These are phyloP conservation scores for Cajanus cajan DNA, from an alignment of 306 rosid species.

Conservation along the genomic window DNA sequence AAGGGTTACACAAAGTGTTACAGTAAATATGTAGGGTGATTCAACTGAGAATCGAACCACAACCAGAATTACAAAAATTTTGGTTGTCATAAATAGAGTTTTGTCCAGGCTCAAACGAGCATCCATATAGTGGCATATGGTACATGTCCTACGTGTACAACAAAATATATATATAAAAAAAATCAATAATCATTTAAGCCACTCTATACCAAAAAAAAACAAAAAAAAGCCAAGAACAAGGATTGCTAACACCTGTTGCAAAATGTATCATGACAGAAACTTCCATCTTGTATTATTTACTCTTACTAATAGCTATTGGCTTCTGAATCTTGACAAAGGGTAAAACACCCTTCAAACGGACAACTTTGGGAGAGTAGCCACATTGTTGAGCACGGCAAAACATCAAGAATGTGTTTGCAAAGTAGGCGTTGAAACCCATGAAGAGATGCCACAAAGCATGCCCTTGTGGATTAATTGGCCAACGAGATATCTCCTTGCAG, in stretches of 20 bases:
- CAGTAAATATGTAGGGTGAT: slow-evolving; percentile 16
- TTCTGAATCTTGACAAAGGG: slow-evolving; percentile 81
- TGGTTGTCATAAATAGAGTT: slow-evolving; percentile 24
- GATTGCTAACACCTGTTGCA: slow-evolving; percentile 14
- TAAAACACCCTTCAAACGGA: slow-evolving; percentile 55
- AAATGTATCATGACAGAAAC: slow-evolving; percentile 31
- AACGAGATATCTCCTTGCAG: slow-evolving; percentile 65
- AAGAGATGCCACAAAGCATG: slow-evolving; percentile 89
- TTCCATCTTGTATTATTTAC: slow-evolving; percentile 28
- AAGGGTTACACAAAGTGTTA: slow-evolving; percentile 23
- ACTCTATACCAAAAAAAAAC: slow-evolving; percentile 36
- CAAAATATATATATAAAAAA: slow-evolving; percentile 33
- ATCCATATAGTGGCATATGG: slow-evolving; percentile 34
- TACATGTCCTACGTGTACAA: slow-evolving; percentile 48
- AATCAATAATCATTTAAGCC: slow-evolving; percentile 24
- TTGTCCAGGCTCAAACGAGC: slow-evolving; percentile 30
- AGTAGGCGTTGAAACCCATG: slow-evolving; percentile 72
- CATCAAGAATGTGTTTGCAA: slow-evolving; percentile 88
- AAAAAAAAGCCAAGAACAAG: slow-evolving; percentile 14
- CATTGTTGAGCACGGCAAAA: slow-evolving; percentile 89
- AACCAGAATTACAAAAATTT: slow-evolving; percentile 32
- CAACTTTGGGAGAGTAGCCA: slow-evolving; percentile 66
- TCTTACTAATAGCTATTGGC: slow-evolving; percentile 62
- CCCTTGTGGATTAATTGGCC: slow-evolving; percentile 72
- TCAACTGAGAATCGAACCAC: slow-evolving; percentile 23